Base-by-base conservation (phyloP, 768 basidiomycete genomes). In the Guyanaporus albipodus region DNA sequence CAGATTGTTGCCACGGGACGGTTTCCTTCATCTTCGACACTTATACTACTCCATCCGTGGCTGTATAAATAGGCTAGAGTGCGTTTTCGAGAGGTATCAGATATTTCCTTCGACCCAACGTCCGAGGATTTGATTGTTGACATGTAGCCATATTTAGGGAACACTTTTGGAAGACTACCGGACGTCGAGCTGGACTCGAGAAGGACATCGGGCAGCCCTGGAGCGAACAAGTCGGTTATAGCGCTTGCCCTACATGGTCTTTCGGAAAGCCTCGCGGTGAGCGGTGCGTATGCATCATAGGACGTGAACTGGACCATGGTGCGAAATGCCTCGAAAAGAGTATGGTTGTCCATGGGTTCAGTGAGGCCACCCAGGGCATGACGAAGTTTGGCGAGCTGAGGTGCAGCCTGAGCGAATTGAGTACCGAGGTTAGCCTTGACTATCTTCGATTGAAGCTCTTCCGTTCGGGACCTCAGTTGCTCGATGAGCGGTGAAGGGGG, bases 151-250 rank as follows among this genome's bases (percentile, higher is more conserved):
- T 60, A 57, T 24, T 39, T 23, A 2, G 43, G 45, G n/a, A 60
- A 52, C 4, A 10, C 18, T 18, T 60, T 57, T 15, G 49, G 3
- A 12, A 29, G 22, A 15, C 53, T 40, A 32, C 58, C 52, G 7
- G 55, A 60, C 17, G 55, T 60, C 11, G 52, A 47, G 6, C 49
- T 49, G 8, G 59, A 60, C 18, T 19, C 27, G 8, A 22, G 21
- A 8, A 60, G 42, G 17, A 17, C 49, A 28, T 57, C 51, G 8
- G 58, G 58, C 4, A 58, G 8, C 29, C 57, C 58, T 1, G 54
- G 58, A 2, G 54, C 39, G 28, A 56, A 41, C 2, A 54, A 24
- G 32, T 60, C 15, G 26, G 29, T 35, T 22, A 52, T 11, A 3
- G 21, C 48, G 4, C 29, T 35, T 18, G 32, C 38, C 32, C 17